These are phyloP conservation scores for Zychaea mexicana DNA, from an alignment of 371 early-diverging fungal genomes.

Conservation along the genomic window DNA sequence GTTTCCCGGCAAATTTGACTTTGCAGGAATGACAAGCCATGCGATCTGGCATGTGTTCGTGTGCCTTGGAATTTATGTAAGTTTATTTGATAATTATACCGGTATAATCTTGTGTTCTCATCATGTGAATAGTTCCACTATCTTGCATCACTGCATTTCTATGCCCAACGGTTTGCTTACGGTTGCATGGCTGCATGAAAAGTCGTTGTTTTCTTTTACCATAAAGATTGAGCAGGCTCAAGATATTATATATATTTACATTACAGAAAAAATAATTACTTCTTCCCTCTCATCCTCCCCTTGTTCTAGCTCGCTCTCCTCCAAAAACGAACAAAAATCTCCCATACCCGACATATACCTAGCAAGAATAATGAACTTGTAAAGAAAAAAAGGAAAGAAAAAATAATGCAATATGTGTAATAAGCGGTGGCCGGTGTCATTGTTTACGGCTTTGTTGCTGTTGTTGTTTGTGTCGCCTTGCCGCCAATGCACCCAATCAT, in stretches of 20 bases:
- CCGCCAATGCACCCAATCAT: conserved; percentile 14
- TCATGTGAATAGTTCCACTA: conserved; percentile 46
- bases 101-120: neutral
- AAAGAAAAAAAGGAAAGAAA: neutral
- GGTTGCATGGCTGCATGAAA: conserved; percentile 31
- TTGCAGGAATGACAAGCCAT: conserved; percentile 71
- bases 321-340: too few relatives aligned
- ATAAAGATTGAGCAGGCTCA: neutral
- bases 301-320: neutral
- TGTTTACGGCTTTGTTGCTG: too few relatives aligned
- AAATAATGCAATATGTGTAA: too few relatives aligned
- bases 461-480: neutral
- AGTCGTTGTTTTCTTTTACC: neutral
- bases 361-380: too few relatives aligned
- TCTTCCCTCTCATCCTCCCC: neutral
- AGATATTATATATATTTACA: neutral
- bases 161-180: conserved; percentile 42
- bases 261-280: neutral
- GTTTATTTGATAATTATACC: conserved; percentile 10
- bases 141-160: conserved; percentile 49
- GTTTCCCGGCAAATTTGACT: conserved; percentile 78
- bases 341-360: too few relatives aligned
- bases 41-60: conserved; percentile 82
- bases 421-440: too few relatives aligned
- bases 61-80: conserved; percentile 61